These are phyloP conservation scores for Penicillium longicatenatum DNA, from an alignment of 495 filamentous ascomycete species.

Conservation along the genomic window DNA sequence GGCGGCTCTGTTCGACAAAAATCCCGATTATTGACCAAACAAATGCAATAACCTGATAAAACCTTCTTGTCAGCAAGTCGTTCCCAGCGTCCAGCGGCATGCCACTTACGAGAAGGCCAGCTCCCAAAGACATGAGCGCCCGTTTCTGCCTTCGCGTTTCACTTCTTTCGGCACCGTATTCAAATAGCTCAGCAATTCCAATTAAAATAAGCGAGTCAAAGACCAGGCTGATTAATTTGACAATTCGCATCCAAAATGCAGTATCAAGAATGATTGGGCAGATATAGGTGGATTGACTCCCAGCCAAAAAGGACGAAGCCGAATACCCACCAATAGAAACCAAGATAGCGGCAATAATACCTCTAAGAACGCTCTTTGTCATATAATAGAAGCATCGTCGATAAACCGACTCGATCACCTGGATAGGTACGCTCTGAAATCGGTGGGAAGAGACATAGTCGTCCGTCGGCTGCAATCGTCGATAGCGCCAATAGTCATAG, in stretches of 20 bases:
- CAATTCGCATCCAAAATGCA: slow-evolving; percentile 23
- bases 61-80: slow-evolving; percentile 3
- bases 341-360: slow-evolving; percentile 37
- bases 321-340: slow-evolving; percentile 35
- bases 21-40: slow-evolving; percentile 32
- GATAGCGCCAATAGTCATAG: slow-evolving; percentile 46
- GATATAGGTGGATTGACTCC: slow-evolving; percentile 48
- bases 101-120: slow-evolving; percentile 40
- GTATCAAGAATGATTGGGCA: slow-evolving; percentile 40
- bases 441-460: slow-evolving; percentile 26
- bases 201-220: slow-evolving; percentile 42
- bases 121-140: slow-evolving; percentile 34
- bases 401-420: slow-evolving; percentile 20
- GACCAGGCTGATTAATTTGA: slow-evolving; percentile 30
- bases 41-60: slow-evolving; percentile 33
- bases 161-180: slow-evolving; percentile 14
- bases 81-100: not conserved
- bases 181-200: slow-evolving; percentile 32
- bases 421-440: slow-evolving; percentile 21
- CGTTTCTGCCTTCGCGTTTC: slow-evolving; percentile 31
- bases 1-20: slow-evolving; percentile 26
- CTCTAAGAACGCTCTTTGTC: slow-evolving; percentile 32
- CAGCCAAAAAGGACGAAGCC: slow-evolving; percentile 27
- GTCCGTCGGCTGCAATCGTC: slow-evolving; percentile 26
- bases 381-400: slow-evolving; percentile 30